Conservation (phyloP, 176 grass and related monocot species). For the Tuctoria greenei region DNA sequence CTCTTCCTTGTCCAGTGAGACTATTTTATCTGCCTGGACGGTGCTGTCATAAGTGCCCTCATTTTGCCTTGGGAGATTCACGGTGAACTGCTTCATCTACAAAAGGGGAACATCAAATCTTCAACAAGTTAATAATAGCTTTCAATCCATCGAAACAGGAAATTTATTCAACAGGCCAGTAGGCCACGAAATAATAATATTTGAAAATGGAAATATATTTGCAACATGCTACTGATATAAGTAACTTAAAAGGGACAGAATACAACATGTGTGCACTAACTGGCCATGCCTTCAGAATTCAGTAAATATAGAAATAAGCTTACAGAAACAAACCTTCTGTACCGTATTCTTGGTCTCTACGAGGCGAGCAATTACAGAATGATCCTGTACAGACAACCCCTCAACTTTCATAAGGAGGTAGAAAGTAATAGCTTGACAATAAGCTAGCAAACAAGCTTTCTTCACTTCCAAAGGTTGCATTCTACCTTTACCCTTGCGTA, state of each 20-base stretch:
- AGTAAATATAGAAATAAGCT: neutral
- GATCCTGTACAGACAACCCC: slow-evolving; percentile 75
- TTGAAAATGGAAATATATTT: neutral
- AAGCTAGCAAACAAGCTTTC: slow-evolving; percentile 65
- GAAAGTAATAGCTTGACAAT: slow-evolving; percentile 90
- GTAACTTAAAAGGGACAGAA: neutral
- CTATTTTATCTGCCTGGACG: slow-evolving; percentile 16
- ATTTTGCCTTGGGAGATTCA: slow-evolving; percentile 23
- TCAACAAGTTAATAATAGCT: neutral
- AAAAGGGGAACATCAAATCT: slow-evolving; percentile 19
- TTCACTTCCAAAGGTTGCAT: slow-evolving; percentile 67
- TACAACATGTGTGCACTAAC: neutral
- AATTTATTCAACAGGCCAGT: neutral
- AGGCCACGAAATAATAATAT: neutral
- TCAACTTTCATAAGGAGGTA: slow-evolving; percentile 96
- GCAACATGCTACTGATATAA: neutral
- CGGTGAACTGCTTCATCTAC: slow-evolving; percentile 52
- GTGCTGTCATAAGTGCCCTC: slow-evolving; percentile 7
- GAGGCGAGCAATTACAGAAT: slow-evolving; percentile 86
- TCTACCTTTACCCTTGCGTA: slow-evolving; percentile 40
- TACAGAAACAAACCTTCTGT: slow-evolving; percentile 57
- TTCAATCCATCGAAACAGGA: slow-evolving; percentile 3
- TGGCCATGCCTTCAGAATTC: neutral
- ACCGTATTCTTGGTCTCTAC: slow-evolving; percentile 87
- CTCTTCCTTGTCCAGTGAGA: slow-evolving; percentile 29